phyloP scores from a whole-genome alignment of 2,329 filamentous ascomycete species.

The Xylaria sp. region DNA sequence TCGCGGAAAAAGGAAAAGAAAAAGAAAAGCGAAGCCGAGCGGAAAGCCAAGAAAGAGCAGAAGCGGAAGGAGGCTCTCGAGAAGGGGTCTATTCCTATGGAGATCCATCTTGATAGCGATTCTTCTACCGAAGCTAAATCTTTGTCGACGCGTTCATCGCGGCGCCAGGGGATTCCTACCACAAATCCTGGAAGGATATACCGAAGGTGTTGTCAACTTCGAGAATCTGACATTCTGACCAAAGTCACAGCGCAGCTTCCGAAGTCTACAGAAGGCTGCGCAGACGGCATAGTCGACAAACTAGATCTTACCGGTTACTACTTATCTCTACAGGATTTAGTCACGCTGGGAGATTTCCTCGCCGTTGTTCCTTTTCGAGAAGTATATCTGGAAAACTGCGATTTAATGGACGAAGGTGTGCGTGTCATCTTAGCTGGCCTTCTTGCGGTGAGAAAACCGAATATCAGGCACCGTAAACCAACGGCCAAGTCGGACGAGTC shows the following conservation, averaged over 20 bases:
- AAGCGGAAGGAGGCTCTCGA: slow-evolving; percentile 84
- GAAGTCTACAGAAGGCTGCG: slow-evolving; percentile 68
- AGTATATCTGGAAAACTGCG: slow-evolving; percentile 84
- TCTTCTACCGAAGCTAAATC: slow-evolving; percentile 51
- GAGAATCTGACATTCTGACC: slow-evolving; percentile 90
- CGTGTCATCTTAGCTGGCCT: slow-evolving; percentile 86
- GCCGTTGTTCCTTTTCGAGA: slow-evolving; percentile 91
- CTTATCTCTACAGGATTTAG: slow-evolving; percentile 80
- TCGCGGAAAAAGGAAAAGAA: slow-evolving; percentile 93
- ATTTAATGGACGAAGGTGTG: slow-evolving; percentile 84
- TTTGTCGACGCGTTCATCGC: slow-evolving; percentile 46
- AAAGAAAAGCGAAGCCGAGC: slow-evolving; percentile 89
- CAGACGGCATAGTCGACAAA: slow-evolving; percentile 77
- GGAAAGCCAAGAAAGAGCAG: slow-evolving; percentile 90
- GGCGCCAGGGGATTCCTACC: slow-evolving; percentile 73
- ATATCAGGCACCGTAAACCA: slow-evolving; percentile 58
- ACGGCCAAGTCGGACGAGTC: slow-evolving; percentile 45
- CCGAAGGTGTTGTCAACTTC: slow-evolving; percentile 88
- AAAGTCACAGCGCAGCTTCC: slow-evolving; percentile 89
- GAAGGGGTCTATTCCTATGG: slow-evolving; percentile 84
- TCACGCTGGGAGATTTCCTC: slow-evolving; percentile 91
- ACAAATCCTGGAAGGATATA: slow-evolving; percentile 94
- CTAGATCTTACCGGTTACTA: slow-evolving; percentile 85
- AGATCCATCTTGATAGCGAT: slow-evolving; percentile 75
- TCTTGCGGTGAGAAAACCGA: slow-evolving; percentile 75